Evolutionary conservation across 2,329 filamentous ascomycete genomes (phyloP).

Genomic region (Pseudocercospora macadamiae): DNA sequence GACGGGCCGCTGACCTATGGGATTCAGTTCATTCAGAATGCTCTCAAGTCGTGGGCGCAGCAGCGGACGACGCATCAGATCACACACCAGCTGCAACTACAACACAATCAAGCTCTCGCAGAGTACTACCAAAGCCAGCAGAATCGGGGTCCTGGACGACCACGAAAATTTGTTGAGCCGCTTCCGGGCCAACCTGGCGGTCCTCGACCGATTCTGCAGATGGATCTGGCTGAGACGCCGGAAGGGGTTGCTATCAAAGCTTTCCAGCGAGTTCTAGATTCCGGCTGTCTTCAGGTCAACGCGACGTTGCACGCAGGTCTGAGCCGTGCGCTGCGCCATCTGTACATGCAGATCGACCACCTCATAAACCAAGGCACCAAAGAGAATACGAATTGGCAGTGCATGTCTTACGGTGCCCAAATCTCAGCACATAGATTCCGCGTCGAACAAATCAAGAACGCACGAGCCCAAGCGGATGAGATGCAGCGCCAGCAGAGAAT

Average conservation of each 20-base stretch:
- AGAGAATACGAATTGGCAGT: conserved; percentile 30
- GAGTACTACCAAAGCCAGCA: conserved; percentile 20
- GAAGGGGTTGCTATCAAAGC: conserved; percentile 36
- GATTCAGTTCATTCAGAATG: conserved; percentile 40
- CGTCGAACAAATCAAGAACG: conserved; percentile 30
- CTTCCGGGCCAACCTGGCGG: conserved; percentile 14
- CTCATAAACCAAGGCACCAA: conserved; percentile 36
- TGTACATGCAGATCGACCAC: conserved; percentile 40
- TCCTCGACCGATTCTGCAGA: conserved; percentile 26
- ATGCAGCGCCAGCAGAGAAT: conserved; percentile 29
- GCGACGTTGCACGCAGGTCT: conserved; percentile 28
- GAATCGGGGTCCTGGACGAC: conserved; percentile 31
- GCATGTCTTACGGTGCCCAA: conserved; percentile 38
- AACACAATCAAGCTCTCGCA: conserved; percentile 22
- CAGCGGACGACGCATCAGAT: conserved; percentile 31
- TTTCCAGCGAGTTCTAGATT: conserved; percentile 38
- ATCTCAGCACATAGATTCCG: conserved; percentile 32
- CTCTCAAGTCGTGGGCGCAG: conserved; percentile 39
- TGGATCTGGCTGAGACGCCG: conserved; percentile 31
- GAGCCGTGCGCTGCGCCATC: conserved; percentile 31
- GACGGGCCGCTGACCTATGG: conserved; percentile 36
- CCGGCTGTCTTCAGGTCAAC: conserved; percentile 36
- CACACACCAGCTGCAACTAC: conserved; percentile 24
- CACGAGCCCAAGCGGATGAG: conserved; percentile 18
- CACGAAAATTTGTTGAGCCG: conserved; percentile 29